These are phyloP conservation scores for Rutidosis leptorrhynchoides DNA, from an alignment of 129 eudicot species.

Conservation along the genomic window DNA sequence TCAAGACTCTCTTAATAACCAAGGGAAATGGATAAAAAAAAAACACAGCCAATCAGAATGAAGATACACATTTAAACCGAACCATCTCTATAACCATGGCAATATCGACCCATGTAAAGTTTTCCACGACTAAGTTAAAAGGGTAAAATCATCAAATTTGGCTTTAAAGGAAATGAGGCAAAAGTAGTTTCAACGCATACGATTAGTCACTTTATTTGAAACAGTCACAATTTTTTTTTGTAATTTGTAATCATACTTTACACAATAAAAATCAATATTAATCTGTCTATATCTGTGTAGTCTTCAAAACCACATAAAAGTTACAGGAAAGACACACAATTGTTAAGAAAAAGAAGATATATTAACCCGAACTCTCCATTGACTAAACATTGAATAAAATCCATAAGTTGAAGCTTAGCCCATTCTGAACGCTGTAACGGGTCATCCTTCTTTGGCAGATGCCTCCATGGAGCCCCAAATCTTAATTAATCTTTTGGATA, in stretches of 20 bases:
- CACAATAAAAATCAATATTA: too few relatives aligned
- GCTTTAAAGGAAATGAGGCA: not conserved
- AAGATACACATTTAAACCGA: too few relatives aligned
- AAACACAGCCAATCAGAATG: too few relatives aligned
- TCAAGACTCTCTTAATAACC: too few relatives aligned
- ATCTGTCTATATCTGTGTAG: not conserved
- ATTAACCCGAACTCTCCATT: not conserved
- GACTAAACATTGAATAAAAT: not conserved
- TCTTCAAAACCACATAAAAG: not conserved
- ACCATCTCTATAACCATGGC: too few relatives aligned
- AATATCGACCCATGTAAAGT: too few relatives aligned
- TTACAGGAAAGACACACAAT: not conserved
- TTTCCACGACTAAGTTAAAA: not conserved
- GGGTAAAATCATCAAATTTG: not conserved
- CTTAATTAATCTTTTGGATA: conserved; percentile 66
- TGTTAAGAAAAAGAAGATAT: too few relatives aligned
- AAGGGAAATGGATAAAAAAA: too few relatives aligned
- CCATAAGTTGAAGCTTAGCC: too few relatives aligned
- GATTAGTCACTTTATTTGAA: not conserved
- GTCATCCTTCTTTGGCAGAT: too few relatives aligned
- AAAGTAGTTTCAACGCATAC: not conserved
- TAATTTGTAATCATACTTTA: not conserved
- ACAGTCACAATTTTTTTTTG: not conserved
- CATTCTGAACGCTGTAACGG: too few relatives aligned
- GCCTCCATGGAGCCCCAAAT: too few relatives aligned